phyloP scores from a whole-genome alignment of 1,284 basidiomycete species.

The Naganishia sp. region DNA sequence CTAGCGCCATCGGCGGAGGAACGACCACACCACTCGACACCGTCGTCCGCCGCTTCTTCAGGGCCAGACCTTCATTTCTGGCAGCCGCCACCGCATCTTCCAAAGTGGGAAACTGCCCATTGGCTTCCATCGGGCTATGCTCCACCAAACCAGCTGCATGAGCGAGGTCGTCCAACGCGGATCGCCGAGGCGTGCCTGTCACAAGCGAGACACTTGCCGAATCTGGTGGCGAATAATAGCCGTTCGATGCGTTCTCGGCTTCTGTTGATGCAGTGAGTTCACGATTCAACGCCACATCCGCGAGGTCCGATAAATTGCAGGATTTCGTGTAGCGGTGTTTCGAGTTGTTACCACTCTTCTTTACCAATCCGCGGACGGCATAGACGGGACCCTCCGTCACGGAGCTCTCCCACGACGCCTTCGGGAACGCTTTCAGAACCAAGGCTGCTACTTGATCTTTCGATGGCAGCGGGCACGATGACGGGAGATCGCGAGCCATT shows the following conservation, averaged over 20 bases:
- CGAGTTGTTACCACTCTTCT: conserved; percentile 12
- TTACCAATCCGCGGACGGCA: conserved; percentile 30
- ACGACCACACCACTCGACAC: conserved; percentile 15
- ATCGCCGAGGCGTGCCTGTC: conserved; percentile 30
- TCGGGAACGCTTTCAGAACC: conserved; percentile 33
- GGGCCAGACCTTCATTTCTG: conserved; percentile 14
- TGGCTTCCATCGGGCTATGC: conserved; percentile 28
- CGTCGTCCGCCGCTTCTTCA: conserved; percentile 22
- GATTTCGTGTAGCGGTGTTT: conserved; percentile 34
- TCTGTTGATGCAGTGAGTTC: conserved; percentile 30
- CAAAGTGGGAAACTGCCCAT: conserved; percentile 16
- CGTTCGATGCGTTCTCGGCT: conserved; percentile 17
- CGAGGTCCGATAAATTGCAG: conserved; percentile 34
- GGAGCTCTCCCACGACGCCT: conserved; percentile 30
- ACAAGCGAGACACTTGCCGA: conserved; percentile 14
- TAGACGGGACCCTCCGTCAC: conserved; percentile 31
- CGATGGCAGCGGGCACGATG: conserved; percentile 32
- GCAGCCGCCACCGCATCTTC: conserved; percentile 16
- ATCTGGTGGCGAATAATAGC: conserved; percentile 24
- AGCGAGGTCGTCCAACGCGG: conserved; percentile 33
- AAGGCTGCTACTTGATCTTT: conserved; percentile 33
- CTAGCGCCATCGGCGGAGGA: conserved; percentile 7
- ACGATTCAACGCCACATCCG: conserved; percentile 31
- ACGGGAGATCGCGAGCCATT: conserved; percentile 30
- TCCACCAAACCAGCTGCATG: conserved; percentile 33